Percentiles rank a stretch among this genome's conserved stretches.
Conservation (phyloP, 306 rosid genomes). For the Crataegus laevigata region DNA sequence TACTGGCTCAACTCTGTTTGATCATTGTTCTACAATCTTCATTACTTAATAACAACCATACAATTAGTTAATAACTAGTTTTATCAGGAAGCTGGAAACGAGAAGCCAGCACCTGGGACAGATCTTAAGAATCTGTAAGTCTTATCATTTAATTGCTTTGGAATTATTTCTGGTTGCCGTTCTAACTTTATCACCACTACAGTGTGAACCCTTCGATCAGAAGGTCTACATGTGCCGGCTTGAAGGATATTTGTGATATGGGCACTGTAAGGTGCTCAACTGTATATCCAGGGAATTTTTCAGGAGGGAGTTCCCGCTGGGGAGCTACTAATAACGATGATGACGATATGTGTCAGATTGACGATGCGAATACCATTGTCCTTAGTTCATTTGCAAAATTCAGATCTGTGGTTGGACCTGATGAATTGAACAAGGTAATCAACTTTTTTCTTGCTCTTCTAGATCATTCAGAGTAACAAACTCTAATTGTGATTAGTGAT, state of each 20-base stretch:
- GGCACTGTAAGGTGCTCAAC: constrained; percentile 59
- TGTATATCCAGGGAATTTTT: constrained; percentile 32
- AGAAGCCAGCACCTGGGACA: constrained; percentile 37
- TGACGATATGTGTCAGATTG: constrained; percentile 82
- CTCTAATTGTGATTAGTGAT: constrained; percentile 8
- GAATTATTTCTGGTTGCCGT: constrained; percentile 9
- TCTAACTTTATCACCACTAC: constrained; percentile 25
- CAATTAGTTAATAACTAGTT: neutral
- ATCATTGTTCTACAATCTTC: constrained; percentile 1
- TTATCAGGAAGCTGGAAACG: constrained; percentile 53
- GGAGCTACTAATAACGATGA: constrained; percentile 45
- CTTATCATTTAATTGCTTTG: constrained; percentile 11
- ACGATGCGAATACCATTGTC: constrained; percentile 53
- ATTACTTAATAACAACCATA: neutral
- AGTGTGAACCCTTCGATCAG: constrained; percentile 39
- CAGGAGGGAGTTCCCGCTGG: constrained; percentile 39
- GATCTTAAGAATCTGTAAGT: constrained; percentile 60
- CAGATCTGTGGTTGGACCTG: constrained; percentile 32
- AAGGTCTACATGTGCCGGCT: constrained; percentile 53
- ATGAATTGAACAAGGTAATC: constrained; percentile 55
- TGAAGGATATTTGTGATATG: constrained; percentile 66
- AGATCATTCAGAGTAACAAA: constrained; percentile 15
- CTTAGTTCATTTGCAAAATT: constrained; percentile 46
- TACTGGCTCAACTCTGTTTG: constrained; percentile 12
- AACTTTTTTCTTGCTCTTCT: constrained; percentile 6